Base-by-base conservation (phyloP, 768 basidiomycete genomes). In the Strobilomyces echinocephalus region DNA sequence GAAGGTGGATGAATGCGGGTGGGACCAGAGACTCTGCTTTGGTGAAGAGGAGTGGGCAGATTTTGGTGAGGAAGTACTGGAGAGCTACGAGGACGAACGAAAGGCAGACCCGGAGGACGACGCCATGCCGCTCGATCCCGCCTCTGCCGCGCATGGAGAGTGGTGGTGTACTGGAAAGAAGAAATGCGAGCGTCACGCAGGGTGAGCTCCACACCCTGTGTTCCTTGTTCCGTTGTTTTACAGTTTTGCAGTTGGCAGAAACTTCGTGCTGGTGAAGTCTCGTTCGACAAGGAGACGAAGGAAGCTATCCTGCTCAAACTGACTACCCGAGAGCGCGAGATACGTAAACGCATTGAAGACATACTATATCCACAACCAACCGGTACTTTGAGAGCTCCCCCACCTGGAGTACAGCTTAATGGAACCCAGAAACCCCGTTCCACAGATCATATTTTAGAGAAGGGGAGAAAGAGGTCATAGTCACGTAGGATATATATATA, bases 11-110 rank as follows among this genome's bases (percentile, higher is more conserved):
- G 80, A 82, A 60, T 97, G 93, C 69, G 92, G 94, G 5, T 94
- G 92, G 84, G 93, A 97, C 67, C 84, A 85, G 61, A 77, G 93
- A 30, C 74, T 97, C 21, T 87, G 87, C 55, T 85, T 86, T 64
- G 85, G 85, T n/a, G 88, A 91, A 44, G 83, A 84, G 53, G 88
- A 90, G 65, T 91, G 83, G 76, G 77, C 72, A 35, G 86, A 85
- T 46, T 86, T 83, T 67, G 86, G 82, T 9, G 73, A 70, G 3
- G 79, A 78, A 15, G 86, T 84, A 24, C 60, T 89, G 61, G 85
- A 90, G 64, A 85, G 82, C 60, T 90, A 91, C 56, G 84, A 84
- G 31, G 73, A 75, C 47, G 72, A 68, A 12, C 74, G 75, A 41
- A 74, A 74, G 52, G 52, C 48, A 14, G 68, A 66, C 28, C 36